A percentile compares a stretch with the other conserved stretches of the same genome.
Evolutionary conservation across 148 eudicot genomes (phyloP).

Genomic region (Silene uniflora): DNA sequence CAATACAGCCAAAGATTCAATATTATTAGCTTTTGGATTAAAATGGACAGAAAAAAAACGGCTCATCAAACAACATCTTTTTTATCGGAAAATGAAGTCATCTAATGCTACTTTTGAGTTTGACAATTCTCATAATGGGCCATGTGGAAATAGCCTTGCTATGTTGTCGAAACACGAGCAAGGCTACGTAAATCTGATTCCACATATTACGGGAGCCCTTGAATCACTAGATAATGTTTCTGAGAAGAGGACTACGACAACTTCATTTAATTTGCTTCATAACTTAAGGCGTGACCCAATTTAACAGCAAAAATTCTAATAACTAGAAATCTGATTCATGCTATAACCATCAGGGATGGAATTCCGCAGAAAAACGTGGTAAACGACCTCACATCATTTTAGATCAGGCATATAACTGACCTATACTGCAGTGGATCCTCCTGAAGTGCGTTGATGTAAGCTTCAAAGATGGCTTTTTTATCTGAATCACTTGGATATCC

Average conservation of each 20-base stretch:
- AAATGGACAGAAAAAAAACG: no score
- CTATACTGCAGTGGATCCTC: constrained; percentile 88
- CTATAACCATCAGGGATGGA: not conserved
- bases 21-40: no score
- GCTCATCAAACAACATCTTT: no score
- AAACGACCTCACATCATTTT: not conserved
- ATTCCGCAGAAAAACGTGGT: not conserved
- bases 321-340: not conserved
- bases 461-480: constrained; percentile 74
- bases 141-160: not conserved
- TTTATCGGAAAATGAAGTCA: no score
- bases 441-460: constrained; percentile 77
- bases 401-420: constrained; percentile 30
- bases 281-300: not conserved
- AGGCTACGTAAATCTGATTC: no score
- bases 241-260: no score
- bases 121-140: no score
- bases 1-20: no score
- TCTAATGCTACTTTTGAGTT: no score
- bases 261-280: not conserved
- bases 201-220: no score
- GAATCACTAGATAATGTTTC: no score
- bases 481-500: constrained; percentile 93
- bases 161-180: not conserved
- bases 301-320: not conserved